Evolutionary conservation across 257 asterid species (phyloP).

Genomic region (Capsicum pubescens): DNA sequence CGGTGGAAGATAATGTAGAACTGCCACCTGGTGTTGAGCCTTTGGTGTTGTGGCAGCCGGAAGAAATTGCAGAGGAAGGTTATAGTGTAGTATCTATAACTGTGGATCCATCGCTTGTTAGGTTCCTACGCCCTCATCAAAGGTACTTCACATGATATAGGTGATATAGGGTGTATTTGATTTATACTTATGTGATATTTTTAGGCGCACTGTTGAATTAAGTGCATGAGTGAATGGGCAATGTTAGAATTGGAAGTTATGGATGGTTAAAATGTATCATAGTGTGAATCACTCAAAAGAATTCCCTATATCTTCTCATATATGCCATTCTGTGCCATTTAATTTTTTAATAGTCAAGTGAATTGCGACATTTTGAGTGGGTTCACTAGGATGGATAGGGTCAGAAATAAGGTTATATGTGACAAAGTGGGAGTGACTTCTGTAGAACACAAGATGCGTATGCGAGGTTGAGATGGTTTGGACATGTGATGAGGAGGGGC

Average conservation of each 20-base stretch:
- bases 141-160: slow-evolving; percentile 51
- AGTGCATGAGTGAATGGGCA: slow-evolving; percentile 8
- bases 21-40: slow-evolving; percentile 90
- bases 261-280: background rate
- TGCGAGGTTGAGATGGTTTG: no score
- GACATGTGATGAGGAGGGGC: no score
- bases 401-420: no score
- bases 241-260: background rate
- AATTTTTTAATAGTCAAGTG: background rate
- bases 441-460: no score
- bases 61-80: slow-evolving; percentile 54
- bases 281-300: slow-evolving; percentile 12
- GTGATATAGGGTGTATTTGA: slow-evolving; percentile 11
- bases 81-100: slow-evolving; percentile 45
- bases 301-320: background rate
- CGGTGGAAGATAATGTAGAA: slow-evolving; percentile 50
- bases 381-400: no score
- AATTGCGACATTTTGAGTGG: no score
- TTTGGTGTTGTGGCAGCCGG: slow-evolving; percentile 86
- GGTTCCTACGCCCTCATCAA: slow-evolving; percentile 95
- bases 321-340: no score
- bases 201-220: background rate
- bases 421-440: no score
- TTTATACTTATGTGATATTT: slow-evolving; percentile 4
- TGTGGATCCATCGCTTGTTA: slow-evolving; percentile 87